Percentiles rank a stretch among this genome's conserved stretches.
Conservation (phyloP, 768 basidiomycete genomes). For the Lactarius vividus region DNA sequence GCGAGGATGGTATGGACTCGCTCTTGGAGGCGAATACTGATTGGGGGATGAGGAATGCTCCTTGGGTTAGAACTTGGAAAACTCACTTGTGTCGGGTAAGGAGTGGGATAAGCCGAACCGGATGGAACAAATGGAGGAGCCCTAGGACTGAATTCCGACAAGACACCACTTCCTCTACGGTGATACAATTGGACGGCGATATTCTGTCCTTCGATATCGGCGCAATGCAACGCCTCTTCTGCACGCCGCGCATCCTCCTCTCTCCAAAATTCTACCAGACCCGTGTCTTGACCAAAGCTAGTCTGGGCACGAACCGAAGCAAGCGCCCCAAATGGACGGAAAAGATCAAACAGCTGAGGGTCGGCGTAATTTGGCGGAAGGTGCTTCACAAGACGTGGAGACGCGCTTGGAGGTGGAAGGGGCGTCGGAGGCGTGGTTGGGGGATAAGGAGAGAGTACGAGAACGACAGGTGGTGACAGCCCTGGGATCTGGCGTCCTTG, state of each 20-base stretch:
- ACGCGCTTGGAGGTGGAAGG: constrained; percentile 71
- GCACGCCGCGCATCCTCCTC: constrained; percentile 80
- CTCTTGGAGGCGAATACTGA: constrained; percentile 70
- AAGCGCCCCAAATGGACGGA: constrained; percentile 80
- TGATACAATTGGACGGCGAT: constrained; percentile 77
- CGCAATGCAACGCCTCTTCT: constrained; percentile 80
- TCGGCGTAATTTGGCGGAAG: constrained; percentile 69
- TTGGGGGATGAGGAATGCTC: constrained; percentile 3
- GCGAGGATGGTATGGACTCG: constrained; percentile 40
- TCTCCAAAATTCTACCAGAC: constrained; percentile 81
- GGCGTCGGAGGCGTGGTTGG: constrained; percentile 73
- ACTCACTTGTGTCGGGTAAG: constrained; percentile 60
- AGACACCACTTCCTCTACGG: constrained; percentile 49
- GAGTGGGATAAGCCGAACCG: constrained; percentile 48
- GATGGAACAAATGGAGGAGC: constrained; percentile 78
- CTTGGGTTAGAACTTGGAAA: constrained; percentile 8
- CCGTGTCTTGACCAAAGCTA: constrained; percentile 74
- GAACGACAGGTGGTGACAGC: constrained; percentile 52
- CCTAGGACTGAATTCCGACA: constrained; percentile 66
- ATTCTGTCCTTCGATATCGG: constrained; percentile 79
- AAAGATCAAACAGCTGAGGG: constrained; percentile 77
- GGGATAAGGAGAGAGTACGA: constrained; percentile 81
- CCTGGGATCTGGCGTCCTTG: constrained; percentile 71
- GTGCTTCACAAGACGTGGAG: constrained; percentile 81
- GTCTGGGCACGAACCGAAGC: constrained; percentile 73